A percentile compares a stretch with the other conserved stretches of the same genome.
Evolutionary conservation across 2,329 filamentous ascomycete species (phyloP).

Genomic region (Colletotrichum lini): DNA sequence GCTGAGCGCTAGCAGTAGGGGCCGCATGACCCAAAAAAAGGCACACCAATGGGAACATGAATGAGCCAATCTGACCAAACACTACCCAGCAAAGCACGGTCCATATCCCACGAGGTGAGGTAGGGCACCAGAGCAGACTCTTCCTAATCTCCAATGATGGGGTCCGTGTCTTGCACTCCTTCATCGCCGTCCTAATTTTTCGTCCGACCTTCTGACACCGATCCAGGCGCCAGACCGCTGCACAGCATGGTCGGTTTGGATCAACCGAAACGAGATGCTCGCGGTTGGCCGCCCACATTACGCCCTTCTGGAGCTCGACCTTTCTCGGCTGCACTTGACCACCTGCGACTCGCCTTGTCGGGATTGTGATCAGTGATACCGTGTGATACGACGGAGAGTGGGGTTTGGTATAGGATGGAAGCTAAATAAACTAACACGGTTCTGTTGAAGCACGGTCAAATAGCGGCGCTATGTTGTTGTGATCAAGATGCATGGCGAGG

Average conservation of each 20-base stretch:
- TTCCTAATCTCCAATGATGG: not conserved
- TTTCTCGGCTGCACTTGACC: conserved; percentile 26
- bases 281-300: not conserved
- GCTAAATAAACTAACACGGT: not conserved
- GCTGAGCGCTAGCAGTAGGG: conserved; percentile 2
- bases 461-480: not conserved
- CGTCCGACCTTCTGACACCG: conserved; percentile 30
- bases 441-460: not conserved
- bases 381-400: conserved; percentile 14
- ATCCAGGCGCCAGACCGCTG: conserved; percentile 16
- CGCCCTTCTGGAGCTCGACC: conserved; percentile 15
- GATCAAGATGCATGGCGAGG: not conserved
- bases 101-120: not conserved
- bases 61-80: not conserved
- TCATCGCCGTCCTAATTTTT: conserved; percentile 6
- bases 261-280: not conserved
- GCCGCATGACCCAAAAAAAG: conserved; percentile 1
- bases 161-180: conserved; percentile 9
- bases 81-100: not conserved
- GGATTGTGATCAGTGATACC: conserved; percentile 8
- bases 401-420: conserved; percentile 13
- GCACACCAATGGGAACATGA: too few species aligned
- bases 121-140: not conserved
- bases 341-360: conserved; percentile 11
- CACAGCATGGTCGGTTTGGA: conserved; percentile 4